Conservation (phyloP, 768 basidiomycete genomes). For the Suillus spraguei region DNA sequence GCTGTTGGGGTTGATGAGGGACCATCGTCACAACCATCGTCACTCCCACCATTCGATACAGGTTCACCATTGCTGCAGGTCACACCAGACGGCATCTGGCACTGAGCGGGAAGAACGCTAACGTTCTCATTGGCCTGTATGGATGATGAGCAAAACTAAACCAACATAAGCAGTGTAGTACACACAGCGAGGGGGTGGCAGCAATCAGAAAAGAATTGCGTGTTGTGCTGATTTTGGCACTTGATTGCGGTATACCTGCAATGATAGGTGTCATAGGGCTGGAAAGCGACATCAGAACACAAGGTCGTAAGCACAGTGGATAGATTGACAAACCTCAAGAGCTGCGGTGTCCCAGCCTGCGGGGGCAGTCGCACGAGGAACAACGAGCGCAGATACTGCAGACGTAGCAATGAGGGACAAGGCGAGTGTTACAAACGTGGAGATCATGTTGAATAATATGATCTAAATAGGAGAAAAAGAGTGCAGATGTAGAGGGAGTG, state of each 20-base stretch:
- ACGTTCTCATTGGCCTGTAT: constrained; percentile 55
- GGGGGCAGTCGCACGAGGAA: constrained; percentile 40
- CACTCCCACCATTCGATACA: constrained; percentile 26
- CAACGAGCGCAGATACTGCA: constrained; percentile 36
- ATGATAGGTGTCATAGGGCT: constrained; percentile 62
- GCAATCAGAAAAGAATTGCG: constrained; percentile 64
- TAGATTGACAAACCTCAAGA: constrained; percentile 43
- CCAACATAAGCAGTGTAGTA: constrained; percentile 6
- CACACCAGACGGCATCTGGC: constrained; percentile 44
- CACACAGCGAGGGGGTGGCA: constrained; percentile 70
- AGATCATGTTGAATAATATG: constrained; percentile 33
- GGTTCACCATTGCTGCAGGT: constrained; percentile 21
- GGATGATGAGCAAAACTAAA: constrained; percentile 7
- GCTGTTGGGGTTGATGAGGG: constrained; percentile 20
- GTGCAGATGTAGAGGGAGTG: constrained; percentile 21
- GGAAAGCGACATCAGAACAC: constrained; percentile 9
- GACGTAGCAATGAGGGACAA: constrained; percentile 46
- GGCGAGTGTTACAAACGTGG: constrained; percentile 39
- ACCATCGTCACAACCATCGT: constrained; percentile 37
- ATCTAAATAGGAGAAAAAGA: constrained; percentile 29
- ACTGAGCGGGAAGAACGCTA: constrained; percentile 50
- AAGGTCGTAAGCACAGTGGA: constrained; percentile 8
- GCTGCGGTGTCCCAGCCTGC: constrained; percentile 44
- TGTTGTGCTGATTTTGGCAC: constrained; percentile 50
- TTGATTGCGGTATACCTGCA: constrained; percentile 59